Base-by-base conservation (phyloP, 495 filamentous ascomycete genomes). In the Podospora tetraspora region DNA sequence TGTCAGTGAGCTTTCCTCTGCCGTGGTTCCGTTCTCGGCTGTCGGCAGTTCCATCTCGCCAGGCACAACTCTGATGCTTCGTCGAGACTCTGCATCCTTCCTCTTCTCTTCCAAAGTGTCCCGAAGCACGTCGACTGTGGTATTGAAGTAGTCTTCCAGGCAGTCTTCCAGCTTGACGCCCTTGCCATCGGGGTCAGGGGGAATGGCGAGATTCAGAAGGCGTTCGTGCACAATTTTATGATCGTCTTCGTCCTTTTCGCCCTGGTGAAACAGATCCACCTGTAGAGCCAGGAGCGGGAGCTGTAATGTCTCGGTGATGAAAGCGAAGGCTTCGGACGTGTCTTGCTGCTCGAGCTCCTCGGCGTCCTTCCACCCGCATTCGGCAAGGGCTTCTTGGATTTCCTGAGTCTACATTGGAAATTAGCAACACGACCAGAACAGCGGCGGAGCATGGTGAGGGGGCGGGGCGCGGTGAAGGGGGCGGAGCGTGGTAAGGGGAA, bases 171-270 rank as follows among this genome's bases (percentile, higher is more conserved):
- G 79, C 11, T 88, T 91, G 32, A 97, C 83, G 0, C 82, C 81
- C 29, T 85, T 84, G 7, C 88, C 89, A 6, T 84, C 81, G 59
- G 90, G 86, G 10, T 82, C 77, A 0, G 86, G 80, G 3, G 92
- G 92, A 24, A 97, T 88, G 2, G 92, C 92, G 66, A 99, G 89
- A 70, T 97, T 94, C n/a, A 99, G 84, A 56, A 97, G 76, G 63
- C 95, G 83, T 78, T 99, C 95, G 65, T 96, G 92, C 57, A 99
- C 85, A 63, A 96, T 91, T 74, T 95, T 96, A 79, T 97, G 95
- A 73, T 99, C 95, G 73, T 94, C 93, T 24, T 83, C 87, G 27
- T 85, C 87, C 67, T 92, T 87, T 74, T 95, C 92, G 3, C 94
- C 95, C 8, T 90, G 90, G 69, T 99, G 95, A 70, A 91, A 97